Conservation (phyloP, 179 eudicot genomes). For the Silene vulgaris region DNA sequence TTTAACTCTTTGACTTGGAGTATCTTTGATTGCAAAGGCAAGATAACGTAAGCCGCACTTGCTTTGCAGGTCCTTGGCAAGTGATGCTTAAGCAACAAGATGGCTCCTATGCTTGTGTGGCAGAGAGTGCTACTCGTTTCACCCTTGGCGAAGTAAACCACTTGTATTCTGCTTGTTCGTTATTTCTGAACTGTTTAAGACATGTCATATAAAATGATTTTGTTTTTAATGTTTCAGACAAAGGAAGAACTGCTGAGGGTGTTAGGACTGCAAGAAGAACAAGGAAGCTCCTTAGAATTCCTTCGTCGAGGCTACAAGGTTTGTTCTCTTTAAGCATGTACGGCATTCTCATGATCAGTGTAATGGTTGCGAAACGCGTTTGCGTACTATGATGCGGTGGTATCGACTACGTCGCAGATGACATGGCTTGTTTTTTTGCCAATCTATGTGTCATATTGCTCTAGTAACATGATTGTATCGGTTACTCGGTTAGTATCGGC, state of each 20-base stretch:
- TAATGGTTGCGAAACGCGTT: too few relatives aligned
- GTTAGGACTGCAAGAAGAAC: constrained; percentile 87
- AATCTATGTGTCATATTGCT: neutral
- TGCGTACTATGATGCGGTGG: neutral
- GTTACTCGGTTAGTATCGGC: neutral
- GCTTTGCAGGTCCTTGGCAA: constrained; percentile 89
- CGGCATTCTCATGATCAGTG: neutral
- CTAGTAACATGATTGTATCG: neutral
- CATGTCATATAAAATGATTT: neutral
- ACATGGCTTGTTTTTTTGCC: neutral
- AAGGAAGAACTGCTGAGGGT: constrained; percentile 92
- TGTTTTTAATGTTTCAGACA: constrained; percentile 44
- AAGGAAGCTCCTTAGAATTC: constrained; percentile 89
- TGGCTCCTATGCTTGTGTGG: constrained; percentile 87
- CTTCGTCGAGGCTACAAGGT: constrained; percentile 97
- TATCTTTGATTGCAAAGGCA: neutral
- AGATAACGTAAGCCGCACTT: constrained; percentile 11
- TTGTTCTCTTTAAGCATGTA: constrained; percentile 8
- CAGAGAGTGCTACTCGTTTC: constrained; percentile 89
- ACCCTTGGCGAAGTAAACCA: constrained; percentile 78
- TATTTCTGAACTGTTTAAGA: neutral
- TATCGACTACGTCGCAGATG: too few relatives aligned
- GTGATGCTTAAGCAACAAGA: constrained; percentile 96
- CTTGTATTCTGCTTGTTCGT: neutral
- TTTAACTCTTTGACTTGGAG: neutral